Percentiles rank a stretch among this genome's conserved stretches.
phyloP scores from a whole-genome alignment of 345 rosid species.

The Salix purpurea region DNA sequence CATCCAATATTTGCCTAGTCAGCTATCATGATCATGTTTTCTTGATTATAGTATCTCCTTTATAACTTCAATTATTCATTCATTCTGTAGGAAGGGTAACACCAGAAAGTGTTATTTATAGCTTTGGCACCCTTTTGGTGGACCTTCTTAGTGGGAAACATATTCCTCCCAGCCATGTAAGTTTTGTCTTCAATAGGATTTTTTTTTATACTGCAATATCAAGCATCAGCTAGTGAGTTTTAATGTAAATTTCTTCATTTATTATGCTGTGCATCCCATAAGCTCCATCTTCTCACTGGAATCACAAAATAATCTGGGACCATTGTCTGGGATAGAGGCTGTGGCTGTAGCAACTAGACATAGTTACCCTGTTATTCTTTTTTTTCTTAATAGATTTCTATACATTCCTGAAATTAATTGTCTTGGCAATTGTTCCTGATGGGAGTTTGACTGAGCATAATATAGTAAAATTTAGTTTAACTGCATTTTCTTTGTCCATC shows the following conservation, averaged over 20 bases:
- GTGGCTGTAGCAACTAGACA: neutral
- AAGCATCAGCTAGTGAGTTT: neutral
- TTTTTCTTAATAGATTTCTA: neutral
- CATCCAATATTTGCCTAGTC: neutral
- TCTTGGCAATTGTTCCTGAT: neutral
- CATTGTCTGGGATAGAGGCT: neutral
- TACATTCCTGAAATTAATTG: neutral
- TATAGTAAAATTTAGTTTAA: neutral
- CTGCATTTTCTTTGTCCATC: neutral
- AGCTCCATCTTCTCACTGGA: neutral
- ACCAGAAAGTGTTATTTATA: slow-evolving; percentile 82
- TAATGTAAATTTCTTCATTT: neutral
- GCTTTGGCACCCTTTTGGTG: slow-evolving; percentile 85
- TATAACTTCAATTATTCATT: neutral
- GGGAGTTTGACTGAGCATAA: neutral
- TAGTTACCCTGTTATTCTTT: neutral
- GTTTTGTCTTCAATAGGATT: slow-evolving; percentile 7
- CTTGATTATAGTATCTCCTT: neutral
- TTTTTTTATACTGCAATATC: neutral
- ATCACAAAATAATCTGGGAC: neutral
- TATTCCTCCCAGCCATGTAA: slow-evolving; percentile 95
- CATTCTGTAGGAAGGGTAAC: slow-evolving; percentile 68
- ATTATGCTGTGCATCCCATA: neutral
- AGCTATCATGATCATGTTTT: neutral
- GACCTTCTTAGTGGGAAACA: slow-evolving; percentile 96